A percentile compares a stretch with the other conserved stretches of the same genome.
Conservation (phyloP, 257 asterid genomes). For the Scutellaria barbata region DNA sequence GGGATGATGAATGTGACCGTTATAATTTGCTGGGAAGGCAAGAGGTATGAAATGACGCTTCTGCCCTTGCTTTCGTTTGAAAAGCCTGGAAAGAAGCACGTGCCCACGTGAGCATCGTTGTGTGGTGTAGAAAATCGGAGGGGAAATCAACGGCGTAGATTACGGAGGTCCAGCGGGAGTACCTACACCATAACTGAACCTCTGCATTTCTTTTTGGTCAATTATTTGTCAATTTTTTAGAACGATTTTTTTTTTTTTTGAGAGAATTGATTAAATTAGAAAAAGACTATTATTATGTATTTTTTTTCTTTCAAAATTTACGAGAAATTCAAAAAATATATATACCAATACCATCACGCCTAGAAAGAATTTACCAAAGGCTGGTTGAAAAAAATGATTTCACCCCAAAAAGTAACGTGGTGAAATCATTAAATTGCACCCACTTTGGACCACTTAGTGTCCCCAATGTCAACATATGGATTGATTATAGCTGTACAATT, state of each 20-base stretch:
- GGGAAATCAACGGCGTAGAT: constrained; percentile 32
- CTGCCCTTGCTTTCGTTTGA: constrained; percentile 41
- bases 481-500: constrained; percentile 27
- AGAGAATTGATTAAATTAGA: no score
- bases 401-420: constrained; percentile 34
- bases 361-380: constrained; percentile 22
- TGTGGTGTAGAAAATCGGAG: constrained; percentile 1
- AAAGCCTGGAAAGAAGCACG: constrained; percentile 45
- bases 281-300: background rate
- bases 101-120: constrained; percentile 51
- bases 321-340: background rate
- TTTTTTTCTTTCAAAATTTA: background rate
- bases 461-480: constrained; percentile 24
- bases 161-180: constrained; percentile 30
- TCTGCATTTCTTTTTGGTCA: background rate
- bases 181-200: constrained; percentile 11
- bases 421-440: constrained; percentile 39
- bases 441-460: constrained; percentile 37
- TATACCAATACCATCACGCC: constrained; percentile 26
- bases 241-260: no score
- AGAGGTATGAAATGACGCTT: constrained; percentile 19
- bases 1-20: constrained; percentile 46
- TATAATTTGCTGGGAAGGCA: constrained; percentile 25
- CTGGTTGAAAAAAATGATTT: constrained; percentile 20
- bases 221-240: no score